Evolutionary conservation across 208 protist genomes (phyloP), one percentile per base, ranked within the genome.

Genomic region (Acanthamoeba castellanii): DNA sequence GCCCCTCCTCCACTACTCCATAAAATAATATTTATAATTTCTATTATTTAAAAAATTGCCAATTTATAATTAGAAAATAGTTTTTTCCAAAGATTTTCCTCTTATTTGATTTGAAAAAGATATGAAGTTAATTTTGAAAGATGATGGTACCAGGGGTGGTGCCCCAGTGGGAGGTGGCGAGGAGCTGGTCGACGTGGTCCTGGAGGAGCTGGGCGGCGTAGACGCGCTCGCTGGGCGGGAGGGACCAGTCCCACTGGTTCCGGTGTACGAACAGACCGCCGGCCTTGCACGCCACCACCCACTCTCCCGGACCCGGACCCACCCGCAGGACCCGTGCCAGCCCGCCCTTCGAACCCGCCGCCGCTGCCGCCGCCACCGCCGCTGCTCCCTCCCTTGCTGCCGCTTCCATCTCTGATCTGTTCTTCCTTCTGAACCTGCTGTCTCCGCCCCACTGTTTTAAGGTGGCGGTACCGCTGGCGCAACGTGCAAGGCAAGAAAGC

Each of bases 141-240:
- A 74, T 20, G 32, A n/a, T 68, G 34, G 37, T 34, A 47, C 34
- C 16, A 6, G 70, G 30, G 30, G 18, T 20, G 70, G 25, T n/a
- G 37, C 34, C 70, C 70, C 70, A 81, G 32, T 34, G 13, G 6
- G 70, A 47, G 32, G 70, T 34, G 70, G 70, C 30, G 13, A 81
- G 30, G 70, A 81, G 70, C 27, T 81, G 70, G 70, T 81, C 70
- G 70, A 81, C 70, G 32, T 81, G 70, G 25, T 81, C 9, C 32
- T 81, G 70, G 32, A 81, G 70, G 37, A 81, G 70, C 5, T 81
- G 34, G 14, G 70, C n/a, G 34, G 70, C 70, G 70, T 81, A 81
- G 70, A 81, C 32, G 70, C 70, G 70, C 7, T 81, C 70, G 25
- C 18, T 30, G 25, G 70, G 30, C 30, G 70, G 30, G 25, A 81